Evolutionary conservation across 1,139 yeast species (phyloP).

Genomic region (Arxiozyma slooffiae): DNA sequence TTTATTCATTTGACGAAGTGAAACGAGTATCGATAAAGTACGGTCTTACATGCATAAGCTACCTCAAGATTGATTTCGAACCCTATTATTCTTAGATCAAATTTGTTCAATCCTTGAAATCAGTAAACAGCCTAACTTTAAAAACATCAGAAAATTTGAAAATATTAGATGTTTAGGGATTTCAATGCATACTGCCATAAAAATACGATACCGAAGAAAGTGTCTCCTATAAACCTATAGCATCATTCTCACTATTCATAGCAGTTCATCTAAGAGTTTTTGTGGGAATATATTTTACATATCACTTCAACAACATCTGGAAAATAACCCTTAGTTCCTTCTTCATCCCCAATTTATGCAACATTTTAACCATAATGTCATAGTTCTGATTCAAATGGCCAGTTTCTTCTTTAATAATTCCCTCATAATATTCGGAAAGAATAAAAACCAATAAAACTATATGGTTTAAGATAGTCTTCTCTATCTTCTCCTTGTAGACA

Average conservation of each 20-base stretch:
- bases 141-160: conserved; percentile 18
- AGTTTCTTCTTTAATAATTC: conserved; percentile 6
- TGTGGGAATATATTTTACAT: conserved; percentile 19
- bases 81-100: conserved; percentile 7
- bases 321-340: conserved; percentile 18
- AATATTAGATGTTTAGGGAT: conserved; percentile 13
- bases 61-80: conserved; percentile 4
- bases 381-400: conserved; percentile 15
- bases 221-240: conserved; percentile 8
- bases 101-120: conserved; percentile 21
- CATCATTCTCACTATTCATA: conserved; percentile 11
- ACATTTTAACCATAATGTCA: conserved; percentile 15
- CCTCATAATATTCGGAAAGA: conserved; percentile 15
- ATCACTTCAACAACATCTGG: conserved; percentile 15
- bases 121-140: conserved; percentile 21
- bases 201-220: conserved; percentile 18
- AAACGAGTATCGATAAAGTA: conserved; percentile 22
- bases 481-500: conserved; percentile 10
- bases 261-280: conserved; percentile 17
- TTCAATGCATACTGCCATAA: conserved; percentile 15
- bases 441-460: conserved; percentile 23
- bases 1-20: conserved; percentile 12
- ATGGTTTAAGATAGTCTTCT: conserved; percentile 19
- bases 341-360: conserved; percentile 8
- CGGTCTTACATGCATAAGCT: conserved; percentile 6